Evolutionary conservation across 2,329 filamentous ascomycete species (phyloP), one percentile per base, ranked within the genome.

Genomic region (Coleophoma eucalyptorum): DNA sequence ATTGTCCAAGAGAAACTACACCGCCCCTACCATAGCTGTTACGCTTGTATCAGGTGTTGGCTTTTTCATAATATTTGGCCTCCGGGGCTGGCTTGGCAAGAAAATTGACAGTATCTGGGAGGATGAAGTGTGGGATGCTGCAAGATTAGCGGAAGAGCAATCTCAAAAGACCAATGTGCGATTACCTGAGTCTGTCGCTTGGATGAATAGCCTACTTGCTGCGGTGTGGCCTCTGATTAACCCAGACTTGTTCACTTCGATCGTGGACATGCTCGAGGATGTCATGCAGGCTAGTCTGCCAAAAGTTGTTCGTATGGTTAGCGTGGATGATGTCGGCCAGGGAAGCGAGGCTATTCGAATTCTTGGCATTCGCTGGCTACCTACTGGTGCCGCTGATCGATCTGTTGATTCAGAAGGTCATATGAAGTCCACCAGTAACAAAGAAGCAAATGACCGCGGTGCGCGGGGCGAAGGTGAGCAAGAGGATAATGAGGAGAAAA

Each of bases 211-310:
- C 4, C 65, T 90, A 1, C 62, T 90, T 7, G 72, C 78, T 4
- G 80, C 85, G 1, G 76, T 90, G 5, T 90, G 87, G 87, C 85
- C 86, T 0, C 73, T 91, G 31, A 77, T 90, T 61, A 90, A 90
- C 61, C 87, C 87, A 0, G 87, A 90, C 58, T 73, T 91, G 2
- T 90, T 90, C 59, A 76, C 79, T 1, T 82, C 80, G 33, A 65
- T 90, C 2, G 78, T 82, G 0, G 87, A 90, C 59, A 87, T 81
- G 26, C 76, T 91, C 4, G 87, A 90, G 67, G 87, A 90, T 64
- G 84, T 90, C 44, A 90, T 90, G 87, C 87, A 90, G 68, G 86
- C 87, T 2, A 87, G 83, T 8, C 69, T 90, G 16, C 86, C 87
- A 0, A 82, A 78, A 50, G 66, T 87, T 34, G 76, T 90, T 32